Percentiles rank a stretch among this genome's conserved stretches.
Conservation (phyloP, 768 basidiomycete species). For the Phylloporus sp. region DNA sequence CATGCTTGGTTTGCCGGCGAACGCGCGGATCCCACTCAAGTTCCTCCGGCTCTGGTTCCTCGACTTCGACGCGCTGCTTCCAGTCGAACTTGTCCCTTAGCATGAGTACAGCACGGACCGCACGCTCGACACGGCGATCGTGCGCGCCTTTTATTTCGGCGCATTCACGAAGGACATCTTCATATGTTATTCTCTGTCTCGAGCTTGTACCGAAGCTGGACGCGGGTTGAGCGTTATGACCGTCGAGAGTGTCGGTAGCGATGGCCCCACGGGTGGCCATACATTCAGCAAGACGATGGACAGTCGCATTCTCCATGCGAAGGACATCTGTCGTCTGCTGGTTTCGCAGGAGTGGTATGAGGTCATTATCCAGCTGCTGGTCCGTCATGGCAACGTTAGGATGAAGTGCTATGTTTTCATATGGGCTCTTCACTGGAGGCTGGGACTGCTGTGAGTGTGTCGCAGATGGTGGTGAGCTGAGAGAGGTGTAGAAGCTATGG, state of each 20-base stretch:
- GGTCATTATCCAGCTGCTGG: conserved; percentile 64
- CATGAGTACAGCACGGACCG: conserved; percentile 75
- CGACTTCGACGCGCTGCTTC: conserved; percentile 76
- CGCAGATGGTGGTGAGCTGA: conserved; percentile 39
- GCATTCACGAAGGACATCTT: conserved; percentile 66
- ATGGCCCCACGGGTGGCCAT: conserved; percentile 56
- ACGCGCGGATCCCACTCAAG: conserved; percentile 64
- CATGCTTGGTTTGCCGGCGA: conserved; percentile 15
- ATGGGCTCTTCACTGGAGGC: conserved; percentile 32
- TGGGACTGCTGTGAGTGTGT: conserved; percentile 14
- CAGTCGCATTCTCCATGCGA: conserved; percentile 65
- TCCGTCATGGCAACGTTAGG: conserved; percentile 58
- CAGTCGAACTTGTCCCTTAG: conserved; percentile 78
- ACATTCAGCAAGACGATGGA: conserved; percentile 63
- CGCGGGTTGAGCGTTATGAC: conserved; percentile 27
- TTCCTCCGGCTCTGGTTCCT: conserved; percentile 76
- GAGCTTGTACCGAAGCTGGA: conserved; percentile 5
- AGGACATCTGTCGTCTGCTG: conserved; percentile 79
- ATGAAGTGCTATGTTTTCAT: conserved; percentile 67
- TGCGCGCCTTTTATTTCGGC: conserved; percentile 64
- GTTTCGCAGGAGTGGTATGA: conserved; percentile 72
- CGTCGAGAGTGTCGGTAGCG: conserved; percentile 44
- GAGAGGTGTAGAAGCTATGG: conserved; percentile 66
- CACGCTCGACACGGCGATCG: conserved; percentile 72
- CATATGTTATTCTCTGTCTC: conserved; percentile 34